Percentiles rank a stretch among this genome's conserved stretches.
Conservation (phyloP, 768 basidiomycete genomes). For the Tulasnella calospora region DNA sequence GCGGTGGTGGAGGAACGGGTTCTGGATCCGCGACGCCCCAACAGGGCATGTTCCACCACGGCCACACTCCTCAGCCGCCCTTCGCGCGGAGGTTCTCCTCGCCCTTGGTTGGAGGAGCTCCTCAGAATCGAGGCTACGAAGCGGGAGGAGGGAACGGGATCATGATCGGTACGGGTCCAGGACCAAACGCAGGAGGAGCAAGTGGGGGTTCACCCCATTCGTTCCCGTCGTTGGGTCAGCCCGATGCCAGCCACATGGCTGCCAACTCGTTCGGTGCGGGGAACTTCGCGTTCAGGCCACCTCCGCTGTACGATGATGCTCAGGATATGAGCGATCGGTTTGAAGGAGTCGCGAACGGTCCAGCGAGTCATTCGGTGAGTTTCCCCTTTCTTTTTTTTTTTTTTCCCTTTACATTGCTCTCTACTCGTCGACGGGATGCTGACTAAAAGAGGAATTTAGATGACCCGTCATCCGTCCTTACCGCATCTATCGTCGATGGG, state of each 20-base stretch:
- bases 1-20: background rate
- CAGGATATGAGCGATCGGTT: constrained; percentile 8
- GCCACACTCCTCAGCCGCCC: background rate
- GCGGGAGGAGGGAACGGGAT: background rate
- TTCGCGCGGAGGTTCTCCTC: background rate
- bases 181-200: background rate
- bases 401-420: too few species aligned
- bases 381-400: background rate
- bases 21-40: background rate
- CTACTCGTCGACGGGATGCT: background rate
- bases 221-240: background rate
- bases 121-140: background rate
- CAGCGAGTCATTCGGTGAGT: background rate
- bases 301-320: background rate
- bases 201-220: background rate
- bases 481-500: background rate
- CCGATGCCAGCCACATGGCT: background rate
- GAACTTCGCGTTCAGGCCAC: background rate
- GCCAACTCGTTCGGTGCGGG: background rate
- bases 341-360: background rate
- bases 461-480: background rate
- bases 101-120: background rate
- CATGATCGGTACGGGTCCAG: background rate
- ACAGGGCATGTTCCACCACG: background rate
- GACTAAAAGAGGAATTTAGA: background rate